Percentiles rank a stretch among this genome's conserved stretches.
Conservation (phyloP, 805 yeast species). For the Cyberlindnera xylosilytica region DNA sequence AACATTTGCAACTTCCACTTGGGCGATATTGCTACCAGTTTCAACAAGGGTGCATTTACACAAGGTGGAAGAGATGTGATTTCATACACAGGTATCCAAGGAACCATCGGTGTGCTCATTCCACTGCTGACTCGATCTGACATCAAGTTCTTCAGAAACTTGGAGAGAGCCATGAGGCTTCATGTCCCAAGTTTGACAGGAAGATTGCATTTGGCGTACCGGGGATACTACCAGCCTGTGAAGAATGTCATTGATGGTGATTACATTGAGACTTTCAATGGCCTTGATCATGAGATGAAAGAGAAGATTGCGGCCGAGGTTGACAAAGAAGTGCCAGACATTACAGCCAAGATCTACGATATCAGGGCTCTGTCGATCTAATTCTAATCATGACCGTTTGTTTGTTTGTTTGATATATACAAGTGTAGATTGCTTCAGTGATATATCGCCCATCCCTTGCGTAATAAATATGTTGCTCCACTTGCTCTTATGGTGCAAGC, state of each 20-base stretch:
- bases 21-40: constrained; percentile 67
- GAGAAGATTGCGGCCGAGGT: constrained; percentile 31
- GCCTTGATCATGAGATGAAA: constrained; percentile 9
- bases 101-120: constrained; percentile 69
- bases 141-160: constrained; percentile 48
- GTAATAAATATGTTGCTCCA: background rate
- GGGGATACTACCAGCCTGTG: constrained; percentile 81
- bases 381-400: background rate
- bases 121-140: constrained; percentile 68
- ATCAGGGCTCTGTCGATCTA: constrained; percentile 36
- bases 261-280: constrained; percentile 51
- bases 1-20: constrained; percentile 56
- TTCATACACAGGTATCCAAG: constrained; percentile 74
- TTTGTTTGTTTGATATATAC: background rate
- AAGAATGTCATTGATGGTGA: constrained; percentile 87
- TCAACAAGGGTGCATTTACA: constrained; percentile 51
- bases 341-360: constrained; percentile 51
- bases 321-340: constrained; percentile 46
- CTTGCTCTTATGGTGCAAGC: too few relatives aligned
- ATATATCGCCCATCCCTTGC: too few relatives aligned
- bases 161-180: constrained; percentile 46
- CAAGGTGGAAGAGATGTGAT: constrained; percentile 65
- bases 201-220: constrained; percentile 61
- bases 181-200: constrained; percentile 39
- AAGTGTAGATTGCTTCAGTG: too few relatives aligned